Evolutionary conservation across 495 filamentous ascomycete species (phyloP), one percentile per base, ranked within the genome.

Genomic region (Aspergillus bridgeri): DNA sequence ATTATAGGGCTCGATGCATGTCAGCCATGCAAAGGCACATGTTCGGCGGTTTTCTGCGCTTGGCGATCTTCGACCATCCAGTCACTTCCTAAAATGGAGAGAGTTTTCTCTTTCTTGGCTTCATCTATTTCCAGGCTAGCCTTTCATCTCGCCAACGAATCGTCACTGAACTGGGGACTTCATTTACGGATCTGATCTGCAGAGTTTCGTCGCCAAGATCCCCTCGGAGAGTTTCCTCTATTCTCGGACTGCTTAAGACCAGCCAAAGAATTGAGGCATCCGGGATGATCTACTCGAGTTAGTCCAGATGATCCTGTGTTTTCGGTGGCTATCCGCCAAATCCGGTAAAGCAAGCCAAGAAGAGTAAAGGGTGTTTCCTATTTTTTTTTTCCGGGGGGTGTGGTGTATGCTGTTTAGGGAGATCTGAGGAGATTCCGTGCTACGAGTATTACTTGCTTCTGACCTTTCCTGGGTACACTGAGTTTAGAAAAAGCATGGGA

Each of bases 111-210:
- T 52, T 52, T 52, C 50, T 52, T 42, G 27, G 29, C 50, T 27
- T 52, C 24, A 52, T 52, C 17, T 19, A 42, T 23, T 42, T 15
- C 27, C 11, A 29, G 27, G 11, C 27, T 29, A 29, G 27, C 11
- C 27, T 29, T 6, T 7, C 27, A 29, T 29, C 11, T 9, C 27
- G 27, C 27, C n/a, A 9, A 15, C 33, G 9, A 15, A 38, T 38
- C 33, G 33, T 15, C 9, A 11, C 9, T 38, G 9, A 15, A 1
- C 33, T 2, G 33, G 17, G 33, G 7, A 38, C 6, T 15, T 38
- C 33, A 52, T 19, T 42, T 52, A 33, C 18, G 50, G 50, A 23
- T 52, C 50, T 38, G 33, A 38, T 38, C 33, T 38, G 33, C 33
- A 38, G 33, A 38, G 33, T 13, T 38, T 38, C 33, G 33, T 38